Evolutionary conservation across 305 asterid genomes (phyloP).

Genomic region (Euphrasia arctica): DNA sequence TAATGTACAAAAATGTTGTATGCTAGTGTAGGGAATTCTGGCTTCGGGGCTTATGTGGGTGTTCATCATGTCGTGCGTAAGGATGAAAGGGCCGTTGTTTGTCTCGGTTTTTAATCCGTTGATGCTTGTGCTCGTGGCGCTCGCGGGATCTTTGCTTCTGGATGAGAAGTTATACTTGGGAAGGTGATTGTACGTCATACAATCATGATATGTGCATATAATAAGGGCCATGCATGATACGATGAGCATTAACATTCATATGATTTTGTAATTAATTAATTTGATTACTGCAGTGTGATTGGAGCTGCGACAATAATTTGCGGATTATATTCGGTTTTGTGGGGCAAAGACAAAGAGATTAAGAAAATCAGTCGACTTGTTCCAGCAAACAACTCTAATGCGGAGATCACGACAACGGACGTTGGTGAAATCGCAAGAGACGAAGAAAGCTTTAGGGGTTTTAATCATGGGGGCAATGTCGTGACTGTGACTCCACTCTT

Average conservation of each 20-base stretch:
- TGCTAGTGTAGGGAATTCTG: slow-evolving; percentile 45
- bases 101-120: slow-evolving; percentile 71
- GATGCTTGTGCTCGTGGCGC: slow-evolving; percentile 55
- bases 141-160: slow-evolving; percentile 47
- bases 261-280: no score
- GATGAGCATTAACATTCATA: no score
- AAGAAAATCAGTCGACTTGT: slow-evolving; percentile 31
- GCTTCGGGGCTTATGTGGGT: slow-evolving; percentile 50
- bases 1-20: background rate
- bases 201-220: no score
- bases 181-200: slow-evolving; percentile 33
- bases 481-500: slow-evolving; percentile 33
- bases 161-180: slow-evolving; percentile 59
- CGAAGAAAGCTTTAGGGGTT: slow-evolving; percentile 16
- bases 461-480: slow-evolving; percentile 15
- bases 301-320: slow-evolving; percentile 51
- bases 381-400: slow-evolving; percentile 27
- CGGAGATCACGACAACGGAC: background rate
- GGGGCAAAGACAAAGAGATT: slow-evolving; percentile 64
- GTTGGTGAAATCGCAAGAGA: slow-evolving; percentile 10
- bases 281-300: slow-evolving; percentile 33
- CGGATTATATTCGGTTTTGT: slow-evolving; percentile 60
- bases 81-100: slow-evolving; percentile 66
- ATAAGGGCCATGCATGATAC: no score
- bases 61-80: slow-evolving; percentile 44